A percentile compares a stretch with the other conserved stretches of the same genome.
These are phyloP conservation scores for Colletotrichum spaethianum DNA, from an alignment of 2,329 filamentous ascomycete species.

Conservation along the genomic window DNA sequence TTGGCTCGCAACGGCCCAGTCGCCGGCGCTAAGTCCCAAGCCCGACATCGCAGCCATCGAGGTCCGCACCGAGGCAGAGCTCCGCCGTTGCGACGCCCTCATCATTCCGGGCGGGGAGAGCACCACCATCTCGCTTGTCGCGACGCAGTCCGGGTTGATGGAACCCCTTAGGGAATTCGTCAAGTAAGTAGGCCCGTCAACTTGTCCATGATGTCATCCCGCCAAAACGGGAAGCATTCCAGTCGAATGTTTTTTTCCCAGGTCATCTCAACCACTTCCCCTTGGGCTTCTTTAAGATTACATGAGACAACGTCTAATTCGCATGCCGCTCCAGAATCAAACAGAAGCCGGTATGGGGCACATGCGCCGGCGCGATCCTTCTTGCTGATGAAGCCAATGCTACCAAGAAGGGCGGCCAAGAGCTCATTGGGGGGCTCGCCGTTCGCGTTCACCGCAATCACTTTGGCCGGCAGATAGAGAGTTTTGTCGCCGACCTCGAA, in stretches of 20 bases:
- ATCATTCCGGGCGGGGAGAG: conserved; percentile 96
- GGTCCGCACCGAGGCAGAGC: conserved; percentile 81
- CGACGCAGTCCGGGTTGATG: conserved; percentile 83
- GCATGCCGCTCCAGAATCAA: conserved; percentile 68
- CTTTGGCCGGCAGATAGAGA: conserved; percentile 94
- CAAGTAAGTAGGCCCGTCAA: conserved; percentile 71
- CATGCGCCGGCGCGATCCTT: conserved; percentile 93
- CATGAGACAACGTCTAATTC: conserved; percentile 1
- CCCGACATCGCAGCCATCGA: conserved; percentile 73
- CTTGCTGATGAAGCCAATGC: conserved; percentile 90
- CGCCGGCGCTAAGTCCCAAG: conserved; percentile 41
- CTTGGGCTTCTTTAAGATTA: not conserved
- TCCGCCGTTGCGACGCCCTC: conserved; percentile 83
- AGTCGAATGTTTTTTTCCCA: not conserved
- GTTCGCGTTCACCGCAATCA: conserved; percentile 95
- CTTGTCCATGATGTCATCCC: conserved; percentile 22
- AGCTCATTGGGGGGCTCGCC: conserved; percentile 91
- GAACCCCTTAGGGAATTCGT: conserved; percentile 91
- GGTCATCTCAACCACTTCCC: not conserved
- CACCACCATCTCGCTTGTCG: conserved; percentile 92
- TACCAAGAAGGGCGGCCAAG: conserved; percentile 92
- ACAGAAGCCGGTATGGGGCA: conserved; percentile 92
- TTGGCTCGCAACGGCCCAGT: conserved; percentile 53
- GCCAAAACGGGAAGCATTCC: conserved; percentile 10
- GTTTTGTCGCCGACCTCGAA: conserved; percentile 83